Evolutionary conservation across 768 basidiomycete genomes (phyloP), one percentile per base, ranked within the genome.

Genomic region (Agaricus subrufescens): DNA sequence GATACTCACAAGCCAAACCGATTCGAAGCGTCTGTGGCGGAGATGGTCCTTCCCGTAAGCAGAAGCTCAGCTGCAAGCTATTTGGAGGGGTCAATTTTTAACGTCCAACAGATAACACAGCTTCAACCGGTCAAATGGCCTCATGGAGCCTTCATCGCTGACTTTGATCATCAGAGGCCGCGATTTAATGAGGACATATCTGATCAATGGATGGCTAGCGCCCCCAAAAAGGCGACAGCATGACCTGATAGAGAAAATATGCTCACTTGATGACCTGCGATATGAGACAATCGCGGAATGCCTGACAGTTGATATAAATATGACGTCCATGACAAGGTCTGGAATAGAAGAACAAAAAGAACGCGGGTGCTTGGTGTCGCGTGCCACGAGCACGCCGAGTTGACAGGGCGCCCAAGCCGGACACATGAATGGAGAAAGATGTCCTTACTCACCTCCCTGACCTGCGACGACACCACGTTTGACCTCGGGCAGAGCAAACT

Each of bases 31-130:
- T 91, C 85, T 14, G 72, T 65, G 7, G 92, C 87, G 43, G 74
- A 78, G 63, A 94, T 71, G n/a, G 79, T 74, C 54, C 78, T 80
- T 45, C 92, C 92, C 37, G 84, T 75, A 46, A 94, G 75, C 11
- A 93, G 77, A 77, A 92, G 74, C 67, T 94, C 86, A 29, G 90
- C 78, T 38, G 88, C 88, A 42, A 85, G 73, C 87, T 91, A 52
- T 57, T 42, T 14, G 40, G n/a, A 46, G 27, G 43, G 27, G 46
- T 56, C 51, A 46, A 25, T 39, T 45, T 39, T 45, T 30, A 50
- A 30, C 30, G 40, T 39, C 34, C 48, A 42, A 26, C 50, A 7
- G 39, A 29, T 30, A 46, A 46, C n/a, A 38, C 25, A n/a, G 29
- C 37, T 34, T 42, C 23, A 50, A 39, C 44, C 23, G 46, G 54